Evolutionary conservation across 306 rosid genomes (phyloP), one percentile per base, ranked within the genome.

Genomic region (Begonia masoniana): DNA sequence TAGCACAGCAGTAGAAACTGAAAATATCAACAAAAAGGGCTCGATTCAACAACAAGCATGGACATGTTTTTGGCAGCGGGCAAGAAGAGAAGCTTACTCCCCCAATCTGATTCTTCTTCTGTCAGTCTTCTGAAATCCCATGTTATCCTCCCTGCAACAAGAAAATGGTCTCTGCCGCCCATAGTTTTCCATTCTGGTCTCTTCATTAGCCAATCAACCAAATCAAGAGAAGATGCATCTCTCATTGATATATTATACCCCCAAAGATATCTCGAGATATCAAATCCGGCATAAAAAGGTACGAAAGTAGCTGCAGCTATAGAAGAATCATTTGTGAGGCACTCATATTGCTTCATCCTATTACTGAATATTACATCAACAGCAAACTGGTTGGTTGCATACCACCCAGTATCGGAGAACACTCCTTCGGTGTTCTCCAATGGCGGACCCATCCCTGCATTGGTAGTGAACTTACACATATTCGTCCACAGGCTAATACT

Each of bases 21-120:
- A 5, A 31, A 31, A 31, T 6, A 31, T 31, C 39, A 31, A 31
- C 39, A 31, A 31, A 31, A 31, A 31, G 99, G 99, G 50, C 99
- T 91, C 13, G 99, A 91, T 73, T 91, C 99, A 2, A 91, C 99
- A 62, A 91, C 99, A 49, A 91, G 94, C 99, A 91, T 91, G 10
- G 99, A 91, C 99, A 91, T 91, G 63, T 91, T 86, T 79, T 75
- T 86, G 1, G 94, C 96, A 13, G 96, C 99, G 0, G 94, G 96
- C 58, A 91, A 70, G 65, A 91, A 91, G 75, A 91, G 71, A 66
- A 91, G 96, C 76, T 91, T 91, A 75, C 74, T 83, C 10, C 99
- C 99, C 99, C 99, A 91, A 16, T 86, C 88, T 0, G 69, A 49
- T 60, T 86, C 93, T 62, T 74, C 77, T 5, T 91, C 88, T 10